These are phyloP conservation scores for Ramalina intermedia DNA, from an alignment of 495 filamentous ascomycete genomes.

Conservation along the genomic window DNA sequence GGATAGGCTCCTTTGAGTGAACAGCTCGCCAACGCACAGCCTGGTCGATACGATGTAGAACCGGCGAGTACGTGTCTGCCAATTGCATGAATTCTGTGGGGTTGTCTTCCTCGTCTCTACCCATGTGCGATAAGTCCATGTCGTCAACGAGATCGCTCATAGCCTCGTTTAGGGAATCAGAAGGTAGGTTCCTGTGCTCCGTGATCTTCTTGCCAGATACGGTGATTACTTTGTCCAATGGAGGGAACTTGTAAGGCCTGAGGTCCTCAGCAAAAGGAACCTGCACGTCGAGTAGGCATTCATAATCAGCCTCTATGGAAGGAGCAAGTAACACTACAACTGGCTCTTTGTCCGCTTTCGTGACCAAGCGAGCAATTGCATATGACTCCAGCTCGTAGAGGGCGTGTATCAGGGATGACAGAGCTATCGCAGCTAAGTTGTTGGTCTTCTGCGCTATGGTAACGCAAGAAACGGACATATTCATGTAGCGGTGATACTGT, in stretches of 20 bases:
- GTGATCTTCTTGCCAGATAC: conserved; percentile 72
- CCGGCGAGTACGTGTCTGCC: conserved; percentile 79
- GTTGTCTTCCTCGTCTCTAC: conserved; percentile 57
- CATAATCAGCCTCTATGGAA: conserved; percentile 65
- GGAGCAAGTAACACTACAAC: conserved; percentile 70
- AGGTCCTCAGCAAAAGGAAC: conserved; percentile 93
- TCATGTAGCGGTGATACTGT: conserved; percentile 63
- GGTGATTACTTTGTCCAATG: conserved; percentile 75
- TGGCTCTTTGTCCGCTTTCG: conserved; percentile 65
- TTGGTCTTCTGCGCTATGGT: conserved; percentile 62
- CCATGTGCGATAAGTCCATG: conserved; percentile 69
- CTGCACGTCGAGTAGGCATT: conserved; percentile 80
- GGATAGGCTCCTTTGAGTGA: conserved; percentile 53
- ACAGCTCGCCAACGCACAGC: conserved; percentile 71
- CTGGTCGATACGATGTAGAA: conserved; percentile 79
- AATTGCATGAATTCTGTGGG: conserved; percentile 57
- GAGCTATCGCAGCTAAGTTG: conserved; percentile 57
- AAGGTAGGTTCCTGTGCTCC: conserved; percentile 79
- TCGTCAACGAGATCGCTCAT: conserved; percentile 87
- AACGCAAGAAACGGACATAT: conserved; percentile 62
- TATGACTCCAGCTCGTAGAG: conserved; percentile 77
- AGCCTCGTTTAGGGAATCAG: conserved; percentile 50
- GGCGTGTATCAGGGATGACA: conserved; percentile 83
- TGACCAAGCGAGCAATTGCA: conserved; percentile 73
- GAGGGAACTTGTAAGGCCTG: conserved; percentile 76